Evolutionary conservation across 1,284 basidiomycete species (phyloP), one percentile per base, ranked within the genome.

Genomic region (Xerocomus nothofagi): DNA sequence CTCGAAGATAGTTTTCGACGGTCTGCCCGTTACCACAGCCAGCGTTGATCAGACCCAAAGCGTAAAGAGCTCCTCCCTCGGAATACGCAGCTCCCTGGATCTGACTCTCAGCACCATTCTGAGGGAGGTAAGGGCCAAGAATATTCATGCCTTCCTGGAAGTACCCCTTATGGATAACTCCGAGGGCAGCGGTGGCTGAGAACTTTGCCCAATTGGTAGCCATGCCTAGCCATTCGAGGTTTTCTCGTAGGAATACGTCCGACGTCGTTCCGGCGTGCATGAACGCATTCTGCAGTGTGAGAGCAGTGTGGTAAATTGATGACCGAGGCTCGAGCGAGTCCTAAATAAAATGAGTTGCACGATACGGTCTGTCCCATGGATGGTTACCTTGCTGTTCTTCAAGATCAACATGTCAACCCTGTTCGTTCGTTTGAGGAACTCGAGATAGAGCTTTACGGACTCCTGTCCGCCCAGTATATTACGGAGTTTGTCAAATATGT

Each of bases 131-230:
- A 0, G 95, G 95, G n/a, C 88, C 87, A 24, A 98, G 82, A 45
- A 98, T 91, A 44, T 84, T 85, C 81, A 90, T 88, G 44, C 93
- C 93, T 68, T 96, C 89, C 60, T 92, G 85, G 63, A 93, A 90
- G 66, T 93, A 94, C 38, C 95, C 95, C 60, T 95, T 94, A 74
- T 98, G 93, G 57, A 98, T 97, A 44, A 98, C 91, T 59, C 95
- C 95, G 21, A 98, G 82, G 8, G 90, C 93, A 21, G 94, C 93
- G 7, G 95, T 97, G 3, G 94, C 91, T 8, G 92, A 91, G 72
- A 98, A 98, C 66, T 98, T 98, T 37, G 92, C 91, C 95, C 95
- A 98, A 67, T 98, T 97, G 34, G 87, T 88, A 3, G 95, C 95
- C 53, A 91, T 79, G 21, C 84, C 89, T 2, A 98, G 81, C 93